Base-by-base conservation (phyloP, 345 rosid species). In the Trapa bicornis region DNA sequence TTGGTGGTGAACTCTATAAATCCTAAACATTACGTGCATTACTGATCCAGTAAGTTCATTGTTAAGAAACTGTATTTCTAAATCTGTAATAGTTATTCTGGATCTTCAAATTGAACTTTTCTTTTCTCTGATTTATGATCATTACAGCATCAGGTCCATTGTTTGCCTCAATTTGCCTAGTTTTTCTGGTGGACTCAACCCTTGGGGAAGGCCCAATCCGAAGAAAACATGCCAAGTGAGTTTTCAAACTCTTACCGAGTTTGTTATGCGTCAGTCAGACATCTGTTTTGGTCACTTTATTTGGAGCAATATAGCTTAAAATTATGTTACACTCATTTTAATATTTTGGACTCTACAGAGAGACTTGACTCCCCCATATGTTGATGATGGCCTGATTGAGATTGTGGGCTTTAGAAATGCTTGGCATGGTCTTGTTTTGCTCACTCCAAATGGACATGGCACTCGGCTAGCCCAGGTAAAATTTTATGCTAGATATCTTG, bases 151-250 rank as follows among this genome's bases (percentile, higher is more conserved):
- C 65, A 82, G 86, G 73, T 87, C 90, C 29, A 83, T 87, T 29
- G 83, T 87, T 38, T 85, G 90, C 83, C 88, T 87, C 65, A 87
- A 87, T 73, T 75, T 83, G 83, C 93, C 89, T 48, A 87, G 93
- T 70, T 87, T 87, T 71, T 83, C 94, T 17, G 94, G 94, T 47
- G 94, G 94, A 65, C 84, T 87, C 57, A 77, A 85, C 73, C 90
- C 88, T 62, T 87, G 94, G 94, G 90, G 88, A 67, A 78, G 69
- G 54, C 89, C 87, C 70, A 75, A 50, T 33, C 72, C 73, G 61
- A 82, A 80, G 83, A 87, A 83, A 74, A 64, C 64, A 0, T 80
- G 32, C 0, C 70, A 80, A 13, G 94, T 83, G 32, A 66, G 90
- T 78, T 75, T 75, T 41, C 43, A 22, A 3, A 7, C 6, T 60